These are phyloP conservation scores for Westerdykella sp. DNA, from an alignment of 2,329 filamentous ascomycete species.

Conservation along the genomic window DNA sequence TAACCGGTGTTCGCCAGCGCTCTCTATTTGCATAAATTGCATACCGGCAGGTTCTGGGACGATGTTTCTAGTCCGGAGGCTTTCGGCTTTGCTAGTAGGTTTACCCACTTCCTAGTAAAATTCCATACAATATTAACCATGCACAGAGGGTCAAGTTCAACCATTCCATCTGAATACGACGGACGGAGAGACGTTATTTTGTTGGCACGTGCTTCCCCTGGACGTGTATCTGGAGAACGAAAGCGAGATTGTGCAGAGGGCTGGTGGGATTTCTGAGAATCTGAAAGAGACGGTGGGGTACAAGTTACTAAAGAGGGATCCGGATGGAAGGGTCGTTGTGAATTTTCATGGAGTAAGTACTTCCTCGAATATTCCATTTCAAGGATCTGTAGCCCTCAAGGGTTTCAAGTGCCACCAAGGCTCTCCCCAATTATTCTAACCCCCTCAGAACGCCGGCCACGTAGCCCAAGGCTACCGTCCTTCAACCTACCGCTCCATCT, in stretches of 20 bases:
- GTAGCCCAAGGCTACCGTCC: slow-evolving; percentile 73
- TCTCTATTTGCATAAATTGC: slow-evolving; percentile 76
- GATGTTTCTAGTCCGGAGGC: slow-evolving; percentile 70
- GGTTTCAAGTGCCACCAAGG: neutral
- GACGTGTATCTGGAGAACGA: slow-evolving; percentile 70
- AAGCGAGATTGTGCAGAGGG: slow-evolving; percentile 42
- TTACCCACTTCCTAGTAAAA: slow-evolving; percentile 35
- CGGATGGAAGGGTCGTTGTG: slow-evolving; percentile 49
- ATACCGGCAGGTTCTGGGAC: slow-evolving; percentile 60
- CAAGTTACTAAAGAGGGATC: slow-evolving; percentile 46
- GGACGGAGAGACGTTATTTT: slow-evolving; percentile 73
- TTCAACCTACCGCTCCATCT: slow-evolving; percentile 68
- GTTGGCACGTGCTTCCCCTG: slow-evolving; percentile 84
- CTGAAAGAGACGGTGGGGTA: slow-evolving; percentile 46
- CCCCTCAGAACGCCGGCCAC: slow-evolving; percentile 72
- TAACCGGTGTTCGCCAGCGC: slow-evolving; percentile 48
- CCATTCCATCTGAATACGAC: slow-evolving; percentile 71
- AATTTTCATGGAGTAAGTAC: slow-evolving; percentile 58
- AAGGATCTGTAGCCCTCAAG: neutral
- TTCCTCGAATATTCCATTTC: neutral
- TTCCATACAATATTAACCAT: neutral
- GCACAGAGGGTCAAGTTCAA: slow-evolving; percentile 73
- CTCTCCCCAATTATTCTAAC: slow-evolving; percentile 4
- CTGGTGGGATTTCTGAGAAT: slow-evolving; percentile 40
- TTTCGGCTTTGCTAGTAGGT: slow-evolving; percentile 76